A percentile compares a stretch with the other conserved stretches of the same genome.
phyloP scores from a whole-genome alignment of 768 basidiomycete genomes.

The Amanita pseudoporphyria region DNA sequence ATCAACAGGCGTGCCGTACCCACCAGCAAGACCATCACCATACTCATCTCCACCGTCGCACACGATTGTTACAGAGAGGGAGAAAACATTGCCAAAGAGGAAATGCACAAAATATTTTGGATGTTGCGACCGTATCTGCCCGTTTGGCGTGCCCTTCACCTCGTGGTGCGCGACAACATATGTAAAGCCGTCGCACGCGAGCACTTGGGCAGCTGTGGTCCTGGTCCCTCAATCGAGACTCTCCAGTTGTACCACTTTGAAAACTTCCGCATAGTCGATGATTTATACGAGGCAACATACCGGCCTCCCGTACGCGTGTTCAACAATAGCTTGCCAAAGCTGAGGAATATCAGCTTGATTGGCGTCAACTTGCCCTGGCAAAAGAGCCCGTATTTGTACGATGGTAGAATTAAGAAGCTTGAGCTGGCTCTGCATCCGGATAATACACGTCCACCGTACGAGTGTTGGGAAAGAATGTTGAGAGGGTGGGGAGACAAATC shows the following conservation, averaged over 20 bases:
- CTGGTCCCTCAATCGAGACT: slow-evolving; percentile 46
- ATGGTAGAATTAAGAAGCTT: slow-evolving; percentile 30
- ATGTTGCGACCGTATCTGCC: slow-evolving; percentile 35
- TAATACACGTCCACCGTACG: slow-evolving; percentile 45
- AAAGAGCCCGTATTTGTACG: slow-evolving; percentile 36
- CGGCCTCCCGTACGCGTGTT: slow-evolving; percentile 51
- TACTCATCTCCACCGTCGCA: slow-evolving; percentile 49
- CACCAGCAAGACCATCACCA: slow-evolving; percentile 27
- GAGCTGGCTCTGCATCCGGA: slow-evolving; percentile 55
- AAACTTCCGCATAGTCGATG: slow-evolving; percentile 39
- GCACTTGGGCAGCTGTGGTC: slow-evolving; percentile 39
- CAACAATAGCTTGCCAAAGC: slow-evolving; percentile 37
- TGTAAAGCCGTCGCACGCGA: slow-evolving; percentile 46
- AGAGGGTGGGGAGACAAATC: slow-evolving; percentile 20
- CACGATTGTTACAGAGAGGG: slow-evolving; percentile 36
- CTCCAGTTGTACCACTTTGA: slow-evolving; percentile 60
- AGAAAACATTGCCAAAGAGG: slow-evolving; percentile 41
- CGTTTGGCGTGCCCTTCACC: slow-evolving; percentile 50
- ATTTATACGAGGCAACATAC: slow-evolving; percentile 47
- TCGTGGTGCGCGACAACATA: slow-evolving; percentile 49
- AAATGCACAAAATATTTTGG: slow-evolving; percentile 35
- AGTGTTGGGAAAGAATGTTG: slow-evolving; percentile 47
- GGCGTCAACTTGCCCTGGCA: slow-evolving; percentile 60
- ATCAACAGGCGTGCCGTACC: slow-evolving; percentile 14
- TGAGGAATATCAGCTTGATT: slow-evolving; percentile 49